Evolutionary conservation across 345 rosid species (phyloP), one percentile per base, ranked within the genome.

Genomic region (Rhizophora apiculata): DNA sequence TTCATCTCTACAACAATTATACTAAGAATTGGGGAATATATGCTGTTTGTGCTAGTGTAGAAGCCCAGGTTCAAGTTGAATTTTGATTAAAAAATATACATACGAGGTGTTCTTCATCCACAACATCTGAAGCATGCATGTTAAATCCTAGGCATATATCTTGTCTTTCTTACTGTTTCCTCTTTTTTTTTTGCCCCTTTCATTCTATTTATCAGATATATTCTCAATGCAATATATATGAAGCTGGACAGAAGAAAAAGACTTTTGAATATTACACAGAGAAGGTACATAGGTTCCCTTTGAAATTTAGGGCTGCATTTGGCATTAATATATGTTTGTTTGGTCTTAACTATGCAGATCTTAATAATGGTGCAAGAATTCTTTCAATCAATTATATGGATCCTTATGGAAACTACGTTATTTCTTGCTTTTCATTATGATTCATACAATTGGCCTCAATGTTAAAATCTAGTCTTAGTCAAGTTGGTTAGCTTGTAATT

Each of bases 21-120:
- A 90, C 95, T 69, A 83, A 93, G 71, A 76, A 86, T 71, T 90
- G 97, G 99, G 86, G 90, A 43, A 87, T 96, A 60, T 96, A 96
- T 74, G 98, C 99, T 29, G 91, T 96, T 62, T 92, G 97, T 60
- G 96, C 97, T 63, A 89, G 98, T 60, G 94, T 96, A 6, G 98
- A 92, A 79, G 74, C 98, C 73, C 90, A 92, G 97, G 96, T 55
- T 22, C 27, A 26, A 55, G 24, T 15, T 43, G 49, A 43, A 26
- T 26, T 26, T 55, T 8, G 29, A 2, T n/a, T 55, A 3, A 55
- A 13, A 55, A 4, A 55, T 55, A 1, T 55, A 20, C 29, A 55
- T 39, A 21, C 21, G 58, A 54, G 24, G 27, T 21, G 58, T 54
- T 54, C 58, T 55, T 24, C 29, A 22, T 26, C 29, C 11, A 55